A percentile compares a stretch with the other conserved stretches of the same genome.
Conservation (phyloP, 1,284 basidiomycete species). For the Fomes fomentarius region DNA sequence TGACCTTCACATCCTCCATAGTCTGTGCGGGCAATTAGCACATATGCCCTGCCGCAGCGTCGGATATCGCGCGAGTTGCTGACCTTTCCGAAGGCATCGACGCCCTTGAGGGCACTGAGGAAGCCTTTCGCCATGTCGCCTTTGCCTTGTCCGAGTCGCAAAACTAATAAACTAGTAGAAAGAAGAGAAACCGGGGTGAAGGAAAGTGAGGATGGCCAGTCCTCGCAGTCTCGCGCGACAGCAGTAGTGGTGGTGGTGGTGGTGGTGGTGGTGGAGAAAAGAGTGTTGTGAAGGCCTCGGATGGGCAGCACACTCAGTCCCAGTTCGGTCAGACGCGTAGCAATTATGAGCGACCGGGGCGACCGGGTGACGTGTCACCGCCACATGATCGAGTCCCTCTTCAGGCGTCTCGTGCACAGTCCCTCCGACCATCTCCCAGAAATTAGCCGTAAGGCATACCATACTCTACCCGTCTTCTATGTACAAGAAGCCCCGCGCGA, state of each 20-base stretch:
- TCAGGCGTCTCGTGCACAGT: slow-evolving; percentile 8
- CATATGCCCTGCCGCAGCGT: slow-evolving; percentile 1
- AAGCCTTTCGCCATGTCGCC: slow-evolving; percentile 67
- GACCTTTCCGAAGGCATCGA: slow-evolving; percentile 99
- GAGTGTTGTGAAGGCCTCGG: slow-evolving; percentile 16
- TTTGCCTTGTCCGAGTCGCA: slow-evolving; percentile 30
- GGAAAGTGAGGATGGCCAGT: slow-evolving; percentile 23
- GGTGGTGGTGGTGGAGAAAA: slow-evolving; percentile 24
- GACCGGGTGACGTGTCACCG: slow-evolving; percentile 24
- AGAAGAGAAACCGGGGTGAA: slow-evolving; percentile 28
- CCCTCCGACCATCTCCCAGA: slow-evolving; percentile 25
- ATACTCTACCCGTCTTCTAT: slow-evolving; percentile 3
- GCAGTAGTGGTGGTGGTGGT: slow-evolving; percentile 12
- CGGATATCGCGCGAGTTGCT: slow-evolving; percentile 16
- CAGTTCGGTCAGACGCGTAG: slow-evolving; percentile 8
- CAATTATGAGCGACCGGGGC: slow-evolving; percentile 12
- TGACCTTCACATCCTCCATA: slow-evolving; percentile 97
- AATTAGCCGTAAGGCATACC: slow-evolving; percentile 22
- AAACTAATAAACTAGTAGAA: slow-evolving; percentile 24
- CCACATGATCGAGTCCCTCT: slow-evolving; percentile 24
- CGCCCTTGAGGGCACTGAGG: slow-evolving; percentile 74
- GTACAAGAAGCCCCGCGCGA: neutral
- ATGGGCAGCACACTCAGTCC: slow-evolving; percentile 1
- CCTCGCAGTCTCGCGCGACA: slow-evolving; percentile 4
- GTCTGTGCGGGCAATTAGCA: slow-evolving; percentile 58